A percentile compares a stretch with the other conserved stretches of the same genome.
Evolutionary conservation across 1,284 basidiomycete genomes (phyloP).

Genomic region (Pulveroboletus sp.): DNA sequence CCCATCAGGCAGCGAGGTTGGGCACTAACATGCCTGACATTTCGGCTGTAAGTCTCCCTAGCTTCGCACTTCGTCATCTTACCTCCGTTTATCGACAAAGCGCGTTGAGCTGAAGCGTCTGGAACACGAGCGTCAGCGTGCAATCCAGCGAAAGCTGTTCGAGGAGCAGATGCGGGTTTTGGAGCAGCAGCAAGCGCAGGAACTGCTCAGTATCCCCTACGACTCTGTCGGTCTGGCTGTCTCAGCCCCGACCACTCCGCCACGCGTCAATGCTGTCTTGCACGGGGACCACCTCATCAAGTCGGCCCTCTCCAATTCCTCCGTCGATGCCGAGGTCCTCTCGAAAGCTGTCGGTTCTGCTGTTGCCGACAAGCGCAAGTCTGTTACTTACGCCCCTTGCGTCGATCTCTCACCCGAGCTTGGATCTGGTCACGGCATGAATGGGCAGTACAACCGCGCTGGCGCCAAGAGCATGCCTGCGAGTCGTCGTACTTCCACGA

Average conservation of each 20-base stretch:
- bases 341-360: slow-evolving; percentile 66
- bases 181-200: slow-evolving; percentile 89
- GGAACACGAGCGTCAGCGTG: slow-evolving; percentile 87
- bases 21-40: slow-evolving; percentile 82
- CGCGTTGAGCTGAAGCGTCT: slow-evolving; percentile 87
- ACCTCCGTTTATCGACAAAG: slow-evolving; percentile 40
- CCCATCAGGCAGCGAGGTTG: slow-evolving; percentile 68
- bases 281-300: slow-evolving; percentile 51
- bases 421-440: slow-evolving; percentile 42
- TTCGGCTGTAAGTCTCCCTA: slow-evolving; percentile 62
- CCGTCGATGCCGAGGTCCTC: slow-evolving; percentile 61
- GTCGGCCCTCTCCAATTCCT: slow-evolving; percentile 45
- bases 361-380: slow-evolving; percentile 75
- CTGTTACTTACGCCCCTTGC: slow-evolving; percentile 79
- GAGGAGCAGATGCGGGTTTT: slow-evolving; percentile 92
- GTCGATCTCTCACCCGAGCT: slow-evolving; percentile 72
- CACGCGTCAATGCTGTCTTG: slow-evolving; percentile 68
- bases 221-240: slow-evolving; percentile 65
- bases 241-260: slow-evolving; percentile 81
- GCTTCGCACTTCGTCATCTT: slow-evolving; percentile 6
- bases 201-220: slow-evolving; percentile 71
- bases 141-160: slow-evolving; percentile 83
- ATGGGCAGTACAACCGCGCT: slow-evolving; percentile 61
- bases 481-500: slow-evolving; percentile 79
- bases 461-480: slow-evolving; percentile 88